These are phyloP conservation scores for Chloris gayana DNA, from an alignment of 176 grass and related monocot species.

Conservation along the genomic window DNA sequence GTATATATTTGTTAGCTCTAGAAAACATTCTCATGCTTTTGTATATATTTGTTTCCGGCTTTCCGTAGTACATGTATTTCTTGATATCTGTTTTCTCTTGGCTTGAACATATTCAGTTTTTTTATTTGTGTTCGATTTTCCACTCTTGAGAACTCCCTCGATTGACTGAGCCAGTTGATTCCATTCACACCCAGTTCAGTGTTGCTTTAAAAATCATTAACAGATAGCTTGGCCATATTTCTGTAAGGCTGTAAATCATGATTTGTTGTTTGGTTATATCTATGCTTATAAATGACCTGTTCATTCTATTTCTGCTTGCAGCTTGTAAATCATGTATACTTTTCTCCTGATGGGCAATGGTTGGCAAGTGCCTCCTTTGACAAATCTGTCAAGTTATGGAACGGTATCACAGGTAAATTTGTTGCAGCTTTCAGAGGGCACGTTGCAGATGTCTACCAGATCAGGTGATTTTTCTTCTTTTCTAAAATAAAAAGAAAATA, in stretches of 20 bases:
- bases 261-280: conserved; percentile 5
- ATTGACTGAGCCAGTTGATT: neutral
- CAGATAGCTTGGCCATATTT: neutral
- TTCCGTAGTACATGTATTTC: neutral
- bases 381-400: conserved; percentile 97
- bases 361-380: conserved; percentile 98
- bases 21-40: neutral
- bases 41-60: no score
- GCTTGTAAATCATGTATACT: conserved; percentile 99
- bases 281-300: conserved; percentile 2
- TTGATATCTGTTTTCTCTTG: neutral
- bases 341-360: conserved; percentile 99
- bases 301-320: conserved; percentile 45
- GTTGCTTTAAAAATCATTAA: conserved; percentile 6
- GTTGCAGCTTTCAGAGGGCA: conserved; percentile 86
- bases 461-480: conserved; percentile 55
- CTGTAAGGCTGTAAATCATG: neutral
- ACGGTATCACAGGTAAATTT: conserved; percentile 91
- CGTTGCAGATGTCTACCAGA: conserved; percentile 92
- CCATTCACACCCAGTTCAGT: neutral
- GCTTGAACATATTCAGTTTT: neutral
- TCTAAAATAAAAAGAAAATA: neutral
- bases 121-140: neutral
- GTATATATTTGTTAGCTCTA: conserved; percentile 37
- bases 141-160: neutral